Percentiles rank a stretch among this genome's conserved stretches.
Evolutionary conservation across 2,329 filamentous ascomycete genomes (phyloP).

Genomic region (Pestalotiopsis sp.): DNA sequence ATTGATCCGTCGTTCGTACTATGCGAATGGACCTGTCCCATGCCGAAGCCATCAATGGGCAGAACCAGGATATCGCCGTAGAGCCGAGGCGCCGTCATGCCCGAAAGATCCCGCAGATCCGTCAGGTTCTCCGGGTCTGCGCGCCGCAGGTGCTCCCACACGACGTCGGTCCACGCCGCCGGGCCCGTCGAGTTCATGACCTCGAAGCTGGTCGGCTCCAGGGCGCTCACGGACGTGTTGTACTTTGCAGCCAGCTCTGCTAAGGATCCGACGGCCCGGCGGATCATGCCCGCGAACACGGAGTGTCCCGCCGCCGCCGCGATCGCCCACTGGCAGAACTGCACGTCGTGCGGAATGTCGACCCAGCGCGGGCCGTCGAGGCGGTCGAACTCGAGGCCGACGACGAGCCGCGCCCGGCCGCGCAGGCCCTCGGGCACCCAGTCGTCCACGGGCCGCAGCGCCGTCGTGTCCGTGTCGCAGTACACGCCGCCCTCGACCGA

Average conservation of each 20-base stretch:
- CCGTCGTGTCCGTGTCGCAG: slow-evolving; percentile 47
- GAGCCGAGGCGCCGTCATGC: slow-evolving; percentile 17
- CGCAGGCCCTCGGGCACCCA: slow-evolving; percentile 53
- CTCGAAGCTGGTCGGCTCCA: slow-evolving; percentile 28
- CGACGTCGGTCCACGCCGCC: slow-evolving; percentile 34
- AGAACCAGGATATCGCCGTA: slow-evolving; percentile 25
- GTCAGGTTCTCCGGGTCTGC: slow-evolving; percentile 21
- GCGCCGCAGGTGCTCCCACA: slow-evolving; percentile 29
- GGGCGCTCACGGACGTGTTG: slow-evolving; percentile 10
- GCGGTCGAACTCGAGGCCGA: slow-evolving; percentile 36
- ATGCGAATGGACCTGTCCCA: slow-evolving; percentile 30
- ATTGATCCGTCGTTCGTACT: slow-evolving; percentile 30
- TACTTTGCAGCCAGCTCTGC: slow-evolving; percentile 18
- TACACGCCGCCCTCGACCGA: slow-evolving; percentile 64
- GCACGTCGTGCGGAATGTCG: slow-evolving; percentile 31
- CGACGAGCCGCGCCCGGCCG: slow-evolving; percentile 25
- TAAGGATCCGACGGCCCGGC: slow-evolving; percentile 25
- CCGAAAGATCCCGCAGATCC: slow-evolving; percentile 16
- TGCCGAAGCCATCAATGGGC: slow-evolving; percentile 28
- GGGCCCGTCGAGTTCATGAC: slow-evolving; percentile 36
- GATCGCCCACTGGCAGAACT: slow-evolving; percentile 40
- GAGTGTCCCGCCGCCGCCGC: slow-evolving; percentile 35
- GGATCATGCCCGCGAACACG: slow-evolving; percentile 29
- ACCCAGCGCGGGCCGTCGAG: slow-evolving; percentile 28
- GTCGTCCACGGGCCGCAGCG: slow-evolving; percentile 40